Evolutionary conservation across 441 rosid species (phyloP).

Genomic region (Theobroma grandiflorum): DNA sequence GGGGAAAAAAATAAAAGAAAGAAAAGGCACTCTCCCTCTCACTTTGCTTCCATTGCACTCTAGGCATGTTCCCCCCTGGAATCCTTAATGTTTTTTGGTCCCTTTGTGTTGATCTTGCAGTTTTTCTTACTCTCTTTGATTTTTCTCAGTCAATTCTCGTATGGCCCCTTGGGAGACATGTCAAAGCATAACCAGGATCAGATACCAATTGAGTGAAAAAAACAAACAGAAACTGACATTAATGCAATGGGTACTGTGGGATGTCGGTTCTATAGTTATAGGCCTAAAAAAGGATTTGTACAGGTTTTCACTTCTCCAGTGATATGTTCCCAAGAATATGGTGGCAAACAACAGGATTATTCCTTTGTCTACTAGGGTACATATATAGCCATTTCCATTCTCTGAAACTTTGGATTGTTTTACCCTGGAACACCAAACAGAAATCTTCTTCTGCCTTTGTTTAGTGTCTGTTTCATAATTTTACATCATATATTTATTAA

Average conservation of each 20-base stretch:
- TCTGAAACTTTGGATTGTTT: too few relatives aligned
- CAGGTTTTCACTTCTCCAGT: neutral
- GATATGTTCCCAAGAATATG: neutral
- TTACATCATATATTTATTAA: too few relatives aligned
- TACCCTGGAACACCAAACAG: too few relatives aligned
- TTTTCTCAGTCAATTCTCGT: neutral
- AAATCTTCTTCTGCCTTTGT: too few relatives aligned
- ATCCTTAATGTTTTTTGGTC: slow-evolving; percentile 19
- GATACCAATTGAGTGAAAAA: neutral
- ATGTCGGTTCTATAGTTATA: neutral
- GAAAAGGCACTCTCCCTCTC: neutral
- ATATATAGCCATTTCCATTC: too few relatives aligned
- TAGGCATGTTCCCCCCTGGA: slow-evolving; percentile 42
- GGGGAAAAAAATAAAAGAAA: too few relatives aligned
- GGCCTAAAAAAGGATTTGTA: neutral
- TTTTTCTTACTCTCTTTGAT: neutral
- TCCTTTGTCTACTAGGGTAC: neutral
- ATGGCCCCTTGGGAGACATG: neutral
- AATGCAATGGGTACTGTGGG: neutral
- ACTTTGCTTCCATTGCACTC: slow-evolving; percentile 69
- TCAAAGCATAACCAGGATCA: neutral
- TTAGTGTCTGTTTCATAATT: too few relatives aligned
- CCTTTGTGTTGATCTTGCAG: slow-evolving; percentile 13
- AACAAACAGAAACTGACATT: neutral
- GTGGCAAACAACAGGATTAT: neutral